Percentiles rank a stretch among this genome's conserved stretches.
Conservation (phyloP, 441 rosid genomes). For the Monsonia emarginata region DNA sequence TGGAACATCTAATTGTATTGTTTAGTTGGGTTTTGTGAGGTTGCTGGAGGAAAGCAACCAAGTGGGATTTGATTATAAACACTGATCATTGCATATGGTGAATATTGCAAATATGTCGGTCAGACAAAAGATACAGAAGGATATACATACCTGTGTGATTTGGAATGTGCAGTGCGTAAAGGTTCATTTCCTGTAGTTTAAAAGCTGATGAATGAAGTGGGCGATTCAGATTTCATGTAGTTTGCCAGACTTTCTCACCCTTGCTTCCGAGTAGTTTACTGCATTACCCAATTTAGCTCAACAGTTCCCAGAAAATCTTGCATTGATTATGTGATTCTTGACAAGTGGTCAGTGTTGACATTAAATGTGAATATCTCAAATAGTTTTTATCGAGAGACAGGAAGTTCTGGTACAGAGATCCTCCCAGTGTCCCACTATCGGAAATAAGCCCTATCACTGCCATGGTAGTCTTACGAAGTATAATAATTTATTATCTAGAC, state of each 20-base stretch:
- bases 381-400: not conserved
- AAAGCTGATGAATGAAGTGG: not conserved
- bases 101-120: not conserved
- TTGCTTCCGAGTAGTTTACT: not conserved
- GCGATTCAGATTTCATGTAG: not conserved
- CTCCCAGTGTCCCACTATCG: not conserved
- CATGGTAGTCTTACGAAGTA: not conserved
- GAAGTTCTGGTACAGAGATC: not conserved
- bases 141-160: not conserved
- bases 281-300: not conserved
- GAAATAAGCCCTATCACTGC: not conserved
- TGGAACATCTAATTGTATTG: not conserved
- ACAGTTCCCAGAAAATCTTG: not conserved
- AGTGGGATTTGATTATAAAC: not conserved
- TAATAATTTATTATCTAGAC: not conserved
- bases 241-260: not conserved
- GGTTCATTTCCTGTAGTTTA: not conserved
- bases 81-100: not conserved
- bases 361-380: not conserved
- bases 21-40: not conserved
- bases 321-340: not conserved
- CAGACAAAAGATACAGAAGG: not conserved
- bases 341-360: not conserved
- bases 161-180: not conserved
- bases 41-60: not conserved